Conservation (phyloP, 345 rosid species). For the Eucalyptus fibrosa region DNA sequence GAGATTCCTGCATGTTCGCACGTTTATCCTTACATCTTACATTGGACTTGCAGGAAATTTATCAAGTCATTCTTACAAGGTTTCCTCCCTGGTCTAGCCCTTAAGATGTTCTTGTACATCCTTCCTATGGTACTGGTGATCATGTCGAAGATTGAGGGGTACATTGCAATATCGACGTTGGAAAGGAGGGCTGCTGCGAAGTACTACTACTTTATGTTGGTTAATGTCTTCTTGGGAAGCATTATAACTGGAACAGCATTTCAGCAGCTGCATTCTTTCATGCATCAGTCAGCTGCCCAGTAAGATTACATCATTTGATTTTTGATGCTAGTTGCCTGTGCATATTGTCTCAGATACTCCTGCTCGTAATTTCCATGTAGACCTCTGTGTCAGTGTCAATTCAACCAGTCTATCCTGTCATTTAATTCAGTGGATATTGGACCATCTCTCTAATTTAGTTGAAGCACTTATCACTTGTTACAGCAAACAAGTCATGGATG, state of each 20-base stretch:
- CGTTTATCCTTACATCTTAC: not conserved
- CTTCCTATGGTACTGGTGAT: constrained; percentile 66
- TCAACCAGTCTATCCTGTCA: not conserved
- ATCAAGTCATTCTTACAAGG: constrained; percentile 98
- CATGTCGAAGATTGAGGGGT: constrained; percentile 94
- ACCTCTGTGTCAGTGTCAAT: not conserved
- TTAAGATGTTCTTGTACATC: constrained; percentile 71
- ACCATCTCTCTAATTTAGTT: not conserved
- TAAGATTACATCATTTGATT: constrained; percentile 15
- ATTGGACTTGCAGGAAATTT: constrained; percentile 45
- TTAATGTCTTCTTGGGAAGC: constrained; percentile 95
- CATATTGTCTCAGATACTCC: not conserved
- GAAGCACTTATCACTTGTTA: not conserved
- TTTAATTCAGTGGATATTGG: not conserved
- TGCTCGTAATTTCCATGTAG: not conserved
- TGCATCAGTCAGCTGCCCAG: constrained; percentile 93
- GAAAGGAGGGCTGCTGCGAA: constrained; percentile 84
- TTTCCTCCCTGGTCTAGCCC: constrained; percentile 93
- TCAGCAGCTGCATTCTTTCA: constrained; percentile 76
- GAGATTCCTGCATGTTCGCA: not conserved
- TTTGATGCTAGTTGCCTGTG: not conserved
- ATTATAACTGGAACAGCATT: constrained; percentile 91
- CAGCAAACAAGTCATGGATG: not conserved
- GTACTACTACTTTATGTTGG: constrained; percentile 94
- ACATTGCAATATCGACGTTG: constrained; percentile 59